Base-by-base conservation (phyloP, 169 alveolate species). In the Ichthyophthirius multifiliis region DNA sequence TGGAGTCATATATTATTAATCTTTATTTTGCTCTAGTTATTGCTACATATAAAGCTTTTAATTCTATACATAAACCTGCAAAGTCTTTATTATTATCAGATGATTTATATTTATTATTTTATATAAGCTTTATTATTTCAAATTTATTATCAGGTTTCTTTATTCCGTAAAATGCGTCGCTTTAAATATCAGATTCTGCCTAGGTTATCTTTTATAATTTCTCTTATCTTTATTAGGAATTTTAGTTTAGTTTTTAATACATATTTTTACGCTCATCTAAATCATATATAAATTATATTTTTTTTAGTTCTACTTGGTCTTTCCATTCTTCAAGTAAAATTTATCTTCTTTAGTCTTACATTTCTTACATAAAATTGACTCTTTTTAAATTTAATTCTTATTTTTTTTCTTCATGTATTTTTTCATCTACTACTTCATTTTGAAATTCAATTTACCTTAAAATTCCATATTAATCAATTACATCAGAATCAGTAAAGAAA, bases 1-100 rank as follows among this genome's bases (percentile, higher is more conserved):
- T 85, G 13, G 67, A 91, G 74, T 95, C 98, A 83, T 86, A 92
- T 65, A 95, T 89, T 30, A 92, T 84, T 23, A 95, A 74, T 46
- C 95, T 88, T 46, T 90, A 75, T 82, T 87, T 89, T 1, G 98
- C 93, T 85, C 98, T 88, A 18, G 98, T 95, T 35, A 93, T 85
- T 37, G 97, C 95, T 7, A 93, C 98, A 90, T 93, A 95, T 44
- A 95, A 77, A 39, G 89, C 88, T 75, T 95, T 95, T 15, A 95
- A 75, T 73, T 93, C 96, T 41, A 91, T 77, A 46, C 97, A 95
- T 44, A 95, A 78, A 39, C 31, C 32, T 32, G 65, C 73, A 34
- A 20, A 55, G 13, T 55, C 71, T 55, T 55, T 55, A 27, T 55
- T 55, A 4, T 55, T 16, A 34, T 55, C 4, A 55, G 13, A 55